Conservation (phyloP, 495 filamentous ascomycete genomes). For the Aspergillus sclerotiicarbonarius region DNA sequence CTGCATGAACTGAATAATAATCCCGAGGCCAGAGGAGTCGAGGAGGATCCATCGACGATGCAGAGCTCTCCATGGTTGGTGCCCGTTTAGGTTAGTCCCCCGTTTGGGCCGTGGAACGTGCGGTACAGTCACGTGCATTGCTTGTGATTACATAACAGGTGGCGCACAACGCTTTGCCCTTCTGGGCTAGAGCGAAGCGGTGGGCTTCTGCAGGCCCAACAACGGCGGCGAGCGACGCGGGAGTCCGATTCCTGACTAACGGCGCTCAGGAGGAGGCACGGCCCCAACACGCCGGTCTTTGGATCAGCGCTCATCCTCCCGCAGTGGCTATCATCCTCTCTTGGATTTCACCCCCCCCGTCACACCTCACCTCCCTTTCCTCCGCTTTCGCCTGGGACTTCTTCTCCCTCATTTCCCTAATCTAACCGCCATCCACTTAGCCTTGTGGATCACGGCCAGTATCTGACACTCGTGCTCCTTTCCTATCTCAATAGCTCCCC, state of each 20-base stretch:
- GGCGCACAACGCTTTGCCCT: not conserved
- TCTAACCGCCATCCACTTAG: not conserved
- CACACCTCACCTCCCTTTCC: not conserved
- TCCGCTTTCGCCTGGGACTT: not conserved
- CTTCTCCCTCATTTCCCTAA: not conserved
- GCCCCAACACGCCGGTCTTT: not conserved
- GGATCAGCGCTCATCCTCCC: not conserved
- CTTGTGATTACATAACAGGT: not conserved
- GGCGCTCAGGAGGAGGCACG: not conserved
- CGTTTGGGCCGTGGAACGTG: not conserved
- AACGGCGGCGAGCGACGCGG: not conserved
- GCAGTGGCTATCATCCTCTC: not conserved
- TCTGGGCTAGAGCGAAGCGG: not conserved
- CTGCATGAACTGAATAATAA: no score
- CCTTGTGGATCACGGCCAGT: not conserved
- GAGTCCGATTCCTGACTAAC: not conserved
- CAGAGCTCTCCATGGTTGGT: not conserved
- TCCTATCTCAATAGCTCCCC: conserved; percentile 12
- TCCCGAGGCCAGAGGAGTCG: no score
- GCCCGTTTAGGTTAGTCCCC: not conserved
- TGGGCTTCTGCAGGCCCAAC: not conserved
- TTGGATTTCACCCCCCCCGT: not conserved
- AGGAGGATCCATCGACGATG: not conserved
- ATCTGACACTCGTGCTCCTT: not conserved
- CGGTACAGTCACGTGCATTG: not conserved